phyloP scores from a whole-genome alignment of 1,139 yeast genomes.

The Debaryomyces sp. region DNA sequence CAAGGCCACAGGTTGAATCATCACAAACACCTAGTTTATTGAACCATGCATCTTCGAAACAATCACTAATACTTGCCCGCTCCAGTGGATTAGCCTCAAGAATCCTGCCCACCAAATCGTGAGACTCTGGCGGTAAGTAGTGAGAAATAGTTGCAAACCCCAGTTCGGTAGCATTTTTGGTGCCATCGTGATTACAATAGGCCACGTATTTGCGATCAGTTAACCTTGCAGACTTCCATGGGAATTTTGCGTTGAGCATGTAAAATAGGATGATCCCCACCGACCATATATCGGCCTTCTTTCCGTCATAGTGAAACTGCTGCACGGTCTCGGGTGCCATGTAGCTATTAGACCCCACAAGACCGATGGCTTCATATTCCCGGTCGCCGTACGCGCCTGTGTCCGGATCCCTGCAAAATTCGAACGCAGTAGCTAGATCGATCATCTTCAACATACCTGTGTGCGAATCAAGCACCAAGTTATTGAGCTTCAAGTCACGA shows the following conservation, averaged over 20 bases:
- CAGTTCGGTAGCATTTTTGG: neutral
- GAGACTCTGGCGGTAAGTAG: neutral
- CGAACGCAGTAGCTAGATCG: constrained; percentile 39
- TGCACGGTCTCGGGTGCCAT: constrained; percentile 52
- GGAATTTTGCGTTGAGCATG: constrained; percentile 27
- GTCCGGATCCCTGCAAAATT: constrained; percentile 12
- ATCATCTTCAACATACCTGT: constrained; percentile 35
- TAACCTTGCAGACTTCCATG: constrained; percentile 40
- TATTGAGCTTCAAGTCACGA: constrained; percentile 46
- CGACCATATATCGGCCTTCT: constrained; percentile 52
- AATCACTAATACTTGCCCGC: constrained; percentile 17
- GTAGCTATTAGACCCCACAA: constrained; percentile 52
- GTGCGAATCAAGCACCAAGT: constrained; percentile 32
- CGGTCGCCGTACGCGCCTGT: neutral
- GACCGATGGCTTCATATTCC: constrained; percentile 33
- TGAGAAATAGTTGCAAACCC: constrained; percentile 1
- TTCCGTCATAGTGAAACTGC: constrained; percentile 41
- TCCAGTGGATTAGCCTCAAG: constrained; percentile 19
- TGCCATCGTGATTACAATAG: constrained; percentile 5
- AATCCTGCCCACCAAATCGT: constrained; percentile 16
- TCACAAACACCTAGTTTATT: constrained; percentile 13
- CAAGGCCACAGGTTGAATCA: constrained; percentile 16
- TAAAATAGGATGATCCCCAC: constrained; percentile 46
- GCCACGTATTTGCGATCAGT: constrained; percentile 20
- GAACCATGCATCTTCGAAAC: constrained; percentile 21